These are phyloP conservation scores for Pilaira anomala DNA, from an alignment of 192 early-diverging fungal species.

Conservation along the genomic window DNA sequence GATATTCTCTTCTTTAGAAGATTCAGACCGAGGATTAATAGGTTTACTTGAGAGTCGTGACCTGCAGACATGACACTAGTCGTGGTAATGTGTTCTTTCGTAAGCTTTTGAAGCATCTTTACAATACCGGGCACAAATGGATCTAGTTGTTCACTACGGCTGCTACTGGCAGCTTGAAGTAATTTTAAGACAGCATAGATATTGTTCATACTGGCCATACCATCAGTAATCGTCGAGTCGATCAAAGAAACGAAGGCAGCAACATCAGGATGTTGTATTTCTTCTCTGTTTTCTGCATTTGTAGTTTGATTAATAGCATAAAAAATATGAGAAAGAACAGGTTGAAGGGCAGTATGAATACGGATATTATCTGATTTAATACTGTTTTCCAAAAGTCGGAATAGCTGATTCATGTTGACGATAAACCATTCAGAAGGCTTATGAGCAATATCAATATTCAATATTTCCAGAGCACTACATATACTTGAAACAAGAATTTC, in stretches of 20 bases:
- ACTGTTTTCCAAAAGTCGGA: constrained; percentile 64
- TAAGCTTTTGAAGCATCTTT: constrained; percentile 79
- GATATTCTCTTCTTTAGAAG: constrained; percentile 60
- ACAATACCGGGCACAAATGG: constrained; percentile 72
- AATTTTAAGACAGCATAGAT: constrained; percentile 64
- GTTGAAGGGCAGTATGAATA: constrained; percentile 67
- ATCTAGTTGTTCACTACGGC: constrained; percentile 65
- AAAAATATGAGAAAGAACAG: constrained; percentile 73
- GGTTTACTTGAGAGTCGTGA: constrained; percentile 47
- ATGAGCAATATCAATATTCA: constrained; percentile 57
- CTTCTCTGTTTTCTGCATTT: constrained; percentile 33
- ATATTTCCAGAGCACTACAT: constrained; percentile 67
- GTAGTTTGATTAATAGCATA: constrained; percentile 48
- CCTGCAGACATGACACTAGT: constrained; percentile 32
- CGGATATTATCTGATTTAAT: constrained; percentile 72
- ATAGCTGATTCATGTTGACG: constrained; percentile 58
- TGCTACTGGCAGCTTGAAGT: constrained; percentile 62
- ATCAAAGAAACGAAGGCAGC: constrained; percentile 56
- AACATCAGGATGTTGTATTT: constrained; percentile 41
- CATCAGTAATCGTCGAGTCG: constrained; percentile 65
- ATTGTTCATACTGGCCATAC: constrained; percentile 61
- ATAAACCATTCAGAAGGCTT: constrained; percentile 65
- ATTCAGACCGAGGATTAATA: constrained; percentile 53
- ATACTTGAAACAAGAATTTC: constrained; percentile 53
- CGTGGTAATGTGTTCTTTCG: constrained; percentile 74